Base-by-base conservation (phyloP, 257 asterid species). In the Solanum virginianum region DNA sequence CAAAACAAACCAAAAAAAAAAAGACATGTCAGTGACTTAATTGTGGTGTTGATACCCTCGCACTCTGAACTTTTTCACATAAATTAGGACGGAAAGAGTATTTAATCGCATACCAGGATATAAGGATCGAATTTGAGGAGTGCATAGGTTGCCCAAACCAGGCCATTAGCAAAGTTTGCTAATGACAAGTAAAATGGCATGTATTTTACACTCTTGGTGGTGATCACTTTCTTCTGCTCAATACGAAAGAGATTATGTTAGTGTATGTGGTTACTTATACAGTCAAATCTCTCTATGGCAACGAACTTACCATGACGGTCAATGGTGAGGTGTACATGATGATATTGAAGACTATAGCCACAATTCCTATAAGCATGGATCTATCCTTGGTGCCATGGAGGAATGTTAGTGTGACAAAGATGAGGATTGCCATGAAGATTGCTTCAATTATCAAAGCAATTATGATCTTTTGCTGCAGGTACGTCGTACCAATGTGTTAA, bases 261-360 rank as follows among this genome's bases (percentile, higher is more conserved):
- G 63, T 79, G 66, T 6, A 20, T 59, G 32, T 51, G 57, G 53
- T 39, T 39, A 45, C 2, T 17, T 39, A 6, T 71, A 26, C 13
- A 8, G 10, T 9, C 53, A 47, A 47, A 47, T 47, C 53, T 10
- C 20, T 1, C 0, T 14, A 53, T 53, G 5, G 18, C 57, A 54
- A 59, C 43, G 1, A 16, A 56, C 88, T 11, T 89, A 93, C 97
- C 93, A 94, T 92, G 89, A 94, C 85, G 0, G 95, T 91, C 45
- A 94, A 85, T 55, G 98, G 97, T 1, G 98, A 85, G 1, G 86
- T 14, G 86, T 94, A 93, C 98, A 94, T 94, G 14, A 17, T 1
- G 1, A 93, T 41, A 22, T 92, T 94, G 87, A 92, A 85, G 22
- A 91, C 41, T 29, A 92, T 87, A 81, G 92, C 89, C 11, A 91